Evolutionary conservation across 495 filamentous ascomycete genomes (phyloP).

Genomic region (Choiromyces venosus): DNA sequence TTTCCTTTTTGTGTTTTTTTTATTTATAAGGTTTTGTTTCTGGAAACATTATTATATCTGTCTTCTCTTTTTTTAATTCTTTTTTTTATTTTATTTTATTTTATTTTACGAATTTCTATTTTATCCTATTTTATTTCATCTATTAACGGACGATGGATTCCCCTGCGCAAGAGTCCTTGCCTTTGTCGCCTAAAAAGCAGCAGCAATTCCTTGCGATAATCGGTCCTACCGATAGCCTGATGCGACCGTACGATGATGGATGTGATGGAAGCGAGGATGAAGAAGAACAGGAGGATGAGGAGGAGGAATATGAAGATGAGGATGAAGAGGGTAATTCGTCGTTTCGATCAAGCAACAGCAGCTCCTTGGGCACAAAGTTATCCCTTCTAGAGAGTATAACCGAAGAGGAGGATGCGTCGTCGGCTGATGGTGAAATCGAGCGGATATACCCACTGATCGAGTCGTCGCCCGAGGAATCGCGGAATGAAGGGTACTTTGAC

Average conservation of each 20-base stretch:
- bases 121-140: background rate
- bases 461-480: constrained; percentile 21
- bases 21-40: background rate
- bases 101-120: background rate
- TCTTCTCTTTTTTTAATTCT: background rate
- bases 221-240: constrained; percentile 27
- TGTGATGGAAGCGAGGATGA: constrained; percentile 32
- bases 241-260: constrained; percentile 26
- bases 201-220: constrained; percentile 25
- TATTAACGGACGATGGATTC: constrained; percentile 22
- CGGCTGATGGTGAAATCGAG: constrained; percentile 3
- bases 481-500: constrained; percentile 20
- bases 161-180: constrained; percentile 26
- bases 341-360: background rate
- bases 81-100: background rate
- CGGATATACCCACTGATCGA: constrained; percentile 7
- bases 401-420: constrained; percentile 23
- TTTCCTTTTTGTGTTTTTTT: background rate
- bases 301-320: constrained; percentile 6
- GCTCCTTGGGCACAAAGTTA: constrained; percentile 24
- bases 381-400: constrained; percentile 23
- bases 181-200: constrained; percentile 33
- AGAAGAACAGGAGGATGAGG: constrained; percentile 16
- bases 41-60: background rate
- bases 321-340: constrained; percentile 20